Evolutionary conservation across 345 rosid genomes (phyloP), one percentile per base, ranked within the genome.

Genomic region (Ceriops decandra): DNA sequence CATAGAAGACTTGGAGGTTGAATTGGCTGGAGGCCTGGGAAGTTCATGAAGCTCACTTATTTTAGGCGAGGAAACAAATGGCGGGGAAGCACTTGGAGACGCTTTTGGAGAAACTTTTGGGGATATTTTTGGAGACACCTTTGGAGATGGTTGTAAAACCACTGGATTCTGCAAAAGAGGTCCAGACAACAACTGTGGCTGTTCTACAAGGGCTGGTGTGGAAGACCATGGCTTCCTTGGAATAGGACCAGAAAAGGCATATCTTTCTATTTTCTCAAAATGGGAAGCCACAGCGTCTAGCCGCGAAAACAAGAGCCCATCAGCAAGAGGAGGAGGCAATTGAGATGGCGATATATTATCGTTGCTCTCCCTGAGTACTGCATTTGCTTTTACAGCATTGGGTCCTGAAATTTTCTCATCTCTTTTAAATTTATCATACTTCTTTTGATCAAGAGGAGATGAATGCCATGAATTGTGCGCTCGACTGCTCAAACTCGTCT

Each of bases 331-430:
- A 68, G 68, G 80, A 59, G 76, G 72, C 30, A 72, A 46, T 9
- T 42, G 73, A 30, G 70, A 11, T 49, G 70, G 52, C 60, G 63
- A 22, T 26, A 42, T 28, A 54, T 68, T 61, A n/a, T 31, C 68
- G 73, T 69, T 86, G 77, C 86, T 91, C 81, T 91, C 96, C 74
- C 80, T 84, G 66, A 80, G 84, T 27, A 86, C 69, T 11, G 85
- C 71, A 64, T 74, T 73, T 30, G 74, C 72, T 61, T 73, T 81
- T 47, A 63, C 46, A 62, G 46, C 67, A 52, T 74, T 38, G 76
- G 82, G 68, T 78, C 77, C 79, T 32, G 81, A 73, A 70, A 68
- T 35, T 74, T 83, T 91, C 68, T 78, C 82, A 64, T 68, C 79
- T 52, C 79, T 87, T 61, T 59, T 53, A 61, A 52, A 52, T 61